Conservation (phyloP, 331 rosid genomes). For the Rosa hybrid region DNA sequence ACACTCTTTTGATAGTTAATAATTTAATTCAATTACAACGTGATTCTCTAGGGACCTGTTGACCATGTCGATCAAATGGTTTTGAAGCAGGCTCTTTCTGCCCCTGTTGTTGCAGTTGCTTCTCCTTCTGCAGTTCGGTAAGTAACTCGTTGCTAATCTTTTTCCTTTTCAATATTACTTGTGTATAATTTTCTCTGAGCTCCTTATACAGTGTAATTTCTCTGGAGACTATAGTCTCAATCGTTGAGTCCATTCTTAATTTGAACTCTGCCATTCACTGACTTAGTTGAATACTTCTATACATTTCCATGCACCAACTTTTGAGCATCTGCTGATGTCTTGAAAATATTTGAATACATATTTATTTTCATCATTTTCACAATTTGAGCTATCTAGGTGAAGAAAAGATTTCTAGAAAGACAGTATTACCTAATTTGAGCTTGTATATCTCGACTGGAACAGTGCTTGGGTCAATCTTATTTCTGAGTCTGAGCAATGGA, state of each 20-base stretch:
- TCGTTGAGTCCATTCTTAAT: not conserved
- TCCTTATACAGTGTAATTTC: not conserved
- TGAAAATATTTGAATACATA: not conserved
- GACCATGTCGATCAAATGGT: slow-evolving; percentile 58
- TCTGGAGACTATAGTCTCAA: not conserved
- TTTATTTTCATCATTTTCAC: not conserved
- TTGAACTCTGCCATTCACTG: not conserved
- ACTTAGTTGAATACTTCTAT: slow-evolving; percentile 7
- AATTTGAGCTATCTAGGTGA: slow-evolving; percentile 23
- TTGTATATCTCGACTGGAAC: slow-evolving; percentile 29
- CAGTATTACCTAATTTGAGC: slow-evolving; percentile 16
- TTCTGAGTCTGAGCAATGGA: slow-evolving; percentile 57
- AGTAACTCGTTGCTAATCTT: slow-evolving; percentile 25
- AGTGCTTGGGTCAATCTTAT: slow-evolving; percentile 90
- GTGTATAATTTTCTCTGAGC: not conserved
- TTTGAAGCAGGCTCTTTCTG: slow-evolving; percentile 70
- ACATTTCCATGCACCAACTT: slow-evolving; percentile 6
- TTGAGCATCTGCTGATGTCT: slow-evolving; percentile 11
- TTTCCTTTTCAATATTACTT: not conserved
- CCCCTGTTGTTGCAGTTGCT: slow-evolving; percentile 89
- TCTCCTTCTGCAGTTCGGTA: slow-evolving; percentile 93
- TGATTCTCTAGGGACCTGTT: slow-evolving; percentile 71
- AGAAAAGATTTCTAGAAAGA: slow-evolving; percentile 11
- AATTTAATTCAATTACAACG: not conserved
- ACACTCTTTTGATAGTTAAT: slow-evolving; percentile 3